phyloP scores from a whole-genome alignment of 208 protist genomes.

The Trypanosoma rangeli region DNA sequence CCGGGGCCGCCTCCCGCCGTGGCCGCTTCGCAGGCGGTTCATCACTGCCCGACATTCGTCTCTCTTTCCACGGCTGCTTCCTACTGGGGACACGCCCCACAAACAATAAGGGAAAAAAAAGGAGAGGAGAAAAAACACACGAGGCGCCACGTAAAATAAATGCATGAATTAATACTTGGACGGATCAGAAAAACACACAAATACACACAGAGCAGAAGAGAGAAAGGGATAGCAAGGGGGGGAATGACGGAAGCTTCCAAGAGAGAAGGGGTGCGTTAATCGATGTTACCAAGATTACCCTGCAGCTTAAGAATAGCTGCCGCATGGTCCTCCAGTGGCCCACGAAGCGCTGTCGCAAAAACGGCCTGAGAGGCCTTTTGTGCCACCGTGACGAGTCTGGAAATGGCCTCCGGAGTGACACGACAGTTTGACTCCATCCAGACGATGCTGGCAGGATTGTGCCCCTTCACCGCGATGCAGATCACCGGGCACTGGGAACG shows the following conservation, averaged over 20 bases:
- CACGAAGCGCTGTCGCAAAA: constrained; percentile 45
- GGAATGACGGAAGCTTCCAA: too few species aligned
- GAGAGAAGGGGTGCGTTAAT: constrained; percentile 3
- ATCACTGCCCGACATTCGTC: constrained; percentile 29
- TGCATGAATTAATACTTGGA: not conserved
- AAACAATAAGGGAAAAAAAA: constrained; percentile 10
- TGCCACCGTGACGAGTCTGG: constrained; percentile 51
- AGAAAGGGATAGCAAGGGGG: too few species aligned
- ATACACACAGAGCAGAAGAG: not conserved
- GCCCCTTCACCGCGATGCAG: constrained; percentile 59
- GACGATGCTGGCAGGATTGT: constrained; percentile 66
- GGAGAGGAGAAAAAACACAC: constrained; percentile 5
- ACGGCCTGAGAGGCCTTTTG: constrained; percentile 43
- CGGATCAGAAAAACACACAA: not conserved
- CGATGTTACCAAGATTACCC: constrained; percentile 26
- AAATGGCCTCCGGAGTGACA: constrained; percentile 50
- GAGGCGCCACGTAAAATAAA: not conserved
- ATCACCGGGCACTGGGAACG: constrained; percentile 72
- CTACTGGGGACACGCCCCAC: not conserved
- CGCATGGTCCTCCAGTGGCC: constrained; percentile 57
- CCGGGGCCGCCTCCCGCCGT: constrained; percentile 76
- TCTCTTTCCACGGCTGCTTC: constrained; percentile 4
- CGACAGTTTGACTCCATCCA: constrained; percentile 80
- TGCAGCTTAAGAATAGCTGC: constrained; percentile 46
- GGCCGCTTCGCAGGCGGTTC: constrained; percentile 51